These are phyloP conservation scores for Vaccinium macrocarpon DNA, from an alignment of 148 eudicot species.

Conservation along the genomic window DNA sequence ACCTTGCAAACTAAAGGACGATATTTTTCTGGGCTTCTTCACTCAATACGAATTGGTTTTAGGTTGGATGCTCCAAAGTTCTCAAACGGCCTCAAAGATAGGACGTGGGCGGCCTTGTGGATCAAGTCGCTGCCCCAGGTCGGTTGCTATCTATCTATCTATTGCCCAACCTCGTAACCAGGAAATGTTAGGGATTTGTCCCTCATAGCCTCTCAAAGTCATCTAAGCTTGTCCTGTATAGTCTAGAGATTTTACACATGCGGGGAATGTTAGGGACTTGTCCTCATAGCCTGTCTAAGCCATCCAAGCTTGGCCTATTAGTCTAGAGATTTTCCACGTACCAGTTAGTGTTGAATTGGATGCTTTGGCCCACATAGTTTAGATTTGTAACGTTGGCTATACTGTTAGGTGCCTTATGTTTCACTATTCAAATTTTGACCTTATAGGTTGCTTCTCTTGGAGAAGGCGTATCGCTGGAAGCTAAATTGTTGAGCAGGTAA, in stretches of 20 bases:
- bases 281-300: neutral
- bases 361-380: neutral
- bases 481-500: conserved; percentile 91
- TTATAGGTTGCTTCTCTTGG: conserved; percentile 93
- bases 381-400: neutral
- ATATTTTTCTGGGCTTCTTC: no score
- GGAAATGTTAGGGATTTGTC: neutral
- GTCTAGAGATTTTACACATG: neutral
- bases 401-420: neutral
- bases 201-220: neutral
- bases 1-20: neutral
- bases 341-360: neutral
- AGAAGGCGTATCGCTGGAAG: conserved; percentile 96
- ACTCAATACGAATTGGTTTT: no score
- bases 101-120: neutral
- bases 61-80: neutral
- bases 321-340: neutral
- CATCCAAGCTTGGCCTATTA: neutral
- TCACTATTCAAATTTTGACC: conserved; percentile 10
- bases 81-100: neutral
- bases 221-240: neutral
- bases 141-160: neutral
- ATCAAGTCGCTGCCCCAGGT: neutral
- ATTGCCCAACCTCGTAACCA: neutral
- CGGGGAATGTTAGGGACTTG: neutral